Evolutionary conservation across 2,329 filamentous ascomycete species (phyloP).

Genomic region (Fusarium sp.): DNA sequence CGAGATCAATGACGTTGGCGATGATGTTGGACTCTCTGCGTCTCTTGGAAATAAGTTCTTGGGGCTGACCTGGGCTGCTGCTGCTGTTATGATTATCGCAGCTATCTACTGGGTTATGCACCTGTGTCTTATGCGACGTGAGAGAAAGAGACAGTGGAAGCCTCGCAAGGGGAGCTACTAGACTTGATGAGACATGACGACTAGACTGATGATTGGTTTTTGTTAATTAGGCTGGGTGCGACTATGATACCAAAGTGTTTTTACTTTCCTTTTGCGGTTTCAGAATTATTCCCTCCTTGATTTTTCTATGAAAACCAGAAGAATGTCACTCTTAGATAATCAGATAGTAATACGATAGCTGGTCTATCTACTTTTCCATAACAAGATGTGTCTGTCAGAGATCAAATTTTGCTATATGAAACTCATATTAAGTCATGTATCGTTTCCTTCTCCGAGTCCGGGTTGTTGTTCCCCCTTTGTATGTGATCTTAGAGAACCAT

Average conservation of each 20-base stretch:
- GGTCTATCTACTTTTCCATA: conserved; percentile 20
- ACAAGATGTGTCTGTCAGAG: background rate
- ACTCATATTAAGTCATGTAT: background rate
- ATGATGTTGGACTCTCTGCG: conserved; percentile 60
- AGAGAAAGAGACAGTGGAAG: conserved; percentile 45
- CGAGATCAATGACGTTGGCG: conserved; percentile 58
- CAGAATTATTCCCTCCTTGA: conserved; percentile 10
- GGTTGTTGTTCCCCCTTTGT: no score
- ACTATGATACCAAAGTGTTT: conserved; percentile 41
- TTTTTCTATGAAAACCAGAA: conserved; percentile 9
- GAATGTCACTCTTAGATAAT: conserved; percentile 12
- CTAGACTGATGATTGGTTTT: conserved; percentile 31
- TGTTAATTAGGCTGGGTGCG: conserved; percentile 12
- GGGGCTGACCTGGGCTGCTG: conserved; percentile 61
- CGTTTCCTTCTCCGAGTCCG: no score
- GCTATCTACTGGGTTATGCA: conserved; percentile 57
- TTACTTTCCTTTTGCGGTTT: conserved; percentile 20
- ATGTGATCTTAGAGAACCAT: no score
- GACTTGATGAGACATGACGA: conserved; percentile 12
- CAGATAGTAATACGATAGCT: conserved; percentile 40
- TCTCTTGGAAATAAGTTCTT: conserved; percentile 59
- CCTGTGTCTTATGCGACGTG: conserved; percentile 49
- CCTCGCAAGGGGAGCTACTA: conserved; percentile 49
- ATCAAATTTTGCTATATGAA: background rate
- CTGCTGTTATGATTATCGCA: conserved; percentile 58